Evolutionary conservation across 306 rosid genomes (phyloP), one percentile per base, ranked within the genome.

Genomic region (Luffa acutangula): DNA sequence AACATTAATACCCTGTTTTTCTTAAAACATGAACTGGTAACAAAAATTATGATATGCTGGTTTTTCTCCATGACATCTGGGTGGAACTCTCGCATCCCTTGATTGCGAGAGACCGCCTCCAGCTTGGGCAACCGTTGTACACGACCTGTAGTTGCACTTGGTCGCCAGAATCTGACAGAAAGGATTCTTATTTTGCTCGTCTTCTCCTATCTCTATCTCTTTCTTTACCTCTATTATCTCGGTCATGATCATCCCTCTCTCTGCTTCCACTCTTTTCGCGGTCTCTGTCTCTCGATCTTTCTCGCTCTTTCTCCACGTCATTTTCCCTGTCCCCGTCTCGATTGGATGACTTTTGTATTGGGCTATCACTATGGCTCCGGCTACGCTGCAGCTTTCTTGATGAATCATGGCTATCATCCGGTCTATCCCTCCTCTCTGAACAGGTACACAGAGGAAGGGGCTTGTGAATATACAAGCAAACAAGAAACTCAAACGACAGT

Each of bases 251-350:
- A 75, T 95, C 98, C 81, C 96, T 88, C 78, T 95, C 99, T 77
- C 92, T 79, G 86, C 99, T 93, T 77, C 97, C 98, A 86, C 99
- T 89, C 87, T 93, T 93, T 77, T 91, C 99, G 37, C 91, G 78
- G 56, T 53, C 89, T 41, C 86, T 76, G 20, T 92, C 97, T 78
- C 91, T 70, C 63, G 83, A 90, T 82, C 91, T 86, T 78, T 92
- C 97, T 73, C 89, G 87, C 34, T 88, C 93, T 80, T 91, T 83
- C 42, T 87, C 92, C 60, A 80, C 52, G 51, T 87, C 95, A 79
- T 79, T 85, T 42, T 89, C 97, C 87, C 91, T 88, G 77, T 93
- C 99, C 71, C 91, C 88, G 80, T 89, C 99, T 81, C 87, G 87
- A 76, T 86, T 83, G 46, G 91, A 81, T 63, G 83, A 86, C 82